Base-by-base conservation (phyloP, 1,284 basidiomycete species). In the Lignosus rhinocerotis region DNA sequence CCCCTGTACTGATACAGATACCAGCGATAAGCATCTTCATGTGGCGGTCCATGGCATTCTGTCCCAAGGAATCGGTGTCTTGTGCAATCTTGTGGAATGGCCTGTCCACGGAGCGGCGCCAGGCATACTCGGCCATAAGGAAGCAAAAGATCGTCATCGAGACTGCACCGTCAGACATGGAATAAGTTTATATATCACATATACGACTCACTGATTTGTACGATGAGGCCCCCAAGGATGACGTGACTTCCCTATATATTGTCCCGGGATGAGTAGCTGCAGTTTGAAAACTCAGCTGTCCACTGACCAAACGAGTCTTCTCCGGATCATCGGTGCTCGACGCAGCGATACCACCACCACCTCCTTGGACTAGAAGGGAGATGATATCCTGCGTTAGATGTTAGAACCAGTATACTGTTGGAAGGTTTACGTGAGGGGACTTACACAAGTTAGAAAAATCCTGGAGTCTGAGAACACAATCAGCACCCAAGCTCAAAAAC, bases 141-240 rank as follows among this genome's bases (percentile, higher is more conserved):
- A 41, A 52, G 53, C 41, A 51, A 53, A 64, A 64, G 39, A 56
- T 41, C 1, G 59, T 47, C 62, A 64, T 61, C 41, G 34, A 19
- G 14, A 31, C 50, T 51, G 11, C 21, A 42, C 14, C 8, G 38
- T 5, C 9, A 9, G 25, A 10, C 7, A 8, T 17, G 14, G 10
- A 14, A 16, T 6, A n/a, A 6, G 21, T 14, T 30, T 30, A 6
- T 1, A n/a, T 14, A 17, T 46, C 9, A 21, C 21, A 30, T 30
- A 11, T 79, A 76, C 78, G 3, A 78, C 61, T n/a, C 53, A 68
- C 66, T 69, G 48, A 85, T 69, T 67, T 86, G 84, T 56, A 84
- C 75, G 33, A 75, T 70, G 54, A 86, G 84, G 41, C 59, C 84
- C 80, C 70, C 79, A 6, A 85, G 72, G 78, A 85, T 84, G 64